Conservation (phyloP, 78 protist species). For the Carpediemonas membranifera region DNA sequence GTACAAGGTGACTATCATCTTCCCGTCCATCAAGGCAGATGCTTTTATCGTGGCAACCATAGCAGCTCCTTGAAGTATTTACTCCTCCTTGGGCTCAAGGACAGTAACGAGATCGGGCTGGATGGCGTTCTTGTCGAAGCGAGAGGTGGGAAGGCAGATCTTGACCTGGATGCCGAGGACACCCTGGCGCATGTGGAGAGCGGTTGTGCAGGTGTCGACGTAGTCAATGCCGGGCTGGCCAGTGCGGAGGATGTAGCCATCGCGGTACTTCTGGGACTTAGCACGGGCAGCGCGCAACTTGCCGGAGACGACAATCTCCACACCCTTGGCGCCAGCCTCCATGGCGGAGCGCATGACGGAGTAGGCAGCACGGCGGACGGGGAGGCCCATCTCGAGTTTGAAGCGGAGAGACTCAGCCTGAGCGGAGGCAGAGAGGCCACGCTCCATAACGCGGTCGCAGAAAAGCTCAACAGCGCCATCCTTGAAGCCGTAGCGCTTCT, state of each 20-base stretch:
- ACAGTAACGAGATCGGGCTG: no score
- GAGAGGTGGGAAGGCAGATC: slow-evolving; percentile 92
- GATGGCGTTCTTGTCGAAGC: slow-evolving; percentile 60
- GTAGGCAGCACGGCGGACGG: slow-evolving; percentile 95
- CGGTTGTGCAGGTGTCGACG: slow-evolving; percentile 80
- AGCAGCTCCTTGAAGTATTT: no score
- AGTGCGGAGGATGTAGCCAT: slow-evolving; percentile 94
- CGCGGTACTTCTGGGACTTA: slow-evolving; percentile 94
- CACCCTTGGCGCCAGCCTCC: slow-evolving; percentile 95
- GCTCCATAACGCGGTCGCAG: slow-evolving; percentile 91
- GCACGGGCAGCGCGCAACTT: slow-evolving; percentile 97
- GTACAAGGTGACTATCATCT: no score
- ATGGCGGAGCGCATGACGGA: slow-evolving; percentile 89
- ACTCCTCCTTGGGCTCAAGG: no score
- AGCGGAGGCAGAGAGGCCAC: slow-evolving; percentile 93
- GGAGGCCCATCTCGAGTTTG: slow-evolving; percentile 91
- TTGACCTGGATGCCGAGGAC: slow-evolving; percentile 93
- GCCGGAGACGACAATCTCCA: slow-evolving; percentile 94
- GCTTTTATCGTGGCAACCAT: no score
- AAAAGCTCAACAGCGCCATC: slow-evolving; percentile 77
- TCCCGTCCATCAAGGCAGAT: no score
- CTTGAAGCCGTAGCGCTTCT: slow-evolving; percentile 89
- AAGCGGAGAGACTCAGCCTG: no score
- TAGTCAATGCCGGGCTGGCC: slow-evolving; percentile 70
- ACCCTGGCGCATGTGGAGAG: no score